Base-by-base conservation (phyloP, 306 rosid genomes). In the Clitoria ternatea region DNA sequence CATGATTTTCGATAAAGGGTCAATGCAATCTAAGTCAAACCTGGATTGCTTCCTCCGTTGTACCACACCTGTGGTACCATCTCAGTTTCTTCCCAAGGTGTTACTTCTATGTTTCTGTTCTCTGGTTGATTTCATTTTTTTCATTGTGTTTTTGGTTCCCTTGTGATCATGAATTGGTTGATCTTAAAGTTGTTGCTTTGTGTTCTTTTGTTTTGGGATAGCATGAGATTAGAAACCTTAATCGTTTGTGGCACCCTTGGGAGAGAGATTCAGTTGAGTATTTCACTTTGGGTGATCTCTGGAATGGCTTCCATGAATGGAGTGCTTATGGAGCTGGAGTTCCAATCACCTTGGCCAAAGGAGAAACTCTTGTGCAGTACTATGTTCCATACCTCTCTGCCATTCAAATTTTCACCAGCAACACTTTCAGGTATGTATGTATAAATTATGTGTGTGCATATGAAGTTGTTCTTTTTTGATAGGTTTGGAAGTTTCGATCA, bases 371-470 rank as follows among this genome's bases (percentile, higher is more conserved):
- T 50, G 90, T 88, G 26, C 99, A 95, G 77, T 95, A 89, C 78
- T 95, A 91, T 66, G 99, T 91, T 2, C 99, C 99, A 60, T 95
- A 95, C 72, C 99, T 95, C 79, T 95, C 99, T 23, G 99, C 90
- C 19, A 87, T 95, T 67, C 97, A 95, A 80, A 87, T 91, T 39
- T 91, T 80, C 88, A 91, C 96, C 13, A 84, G 96, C 90, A 83
- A 81, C 50, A 45, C 40, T 80, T 75, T 85, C 81, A 84, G 99
- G 99, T 94, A 27, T 27, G 19, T n/a, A n/a, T n/a, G n/a, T n/a
- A n/a, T n/a, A n/a, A n/a, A n/a, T 72, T 3, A 7, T 23, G 8
- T 26, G 7, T 33, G 47, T 47, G 2, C 18, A 1, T 15, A 23
- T 17, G 10, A 6, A 20, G 42, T n/a, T n/a, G n/a, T n/a, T n/a